Base-by-base conservation (phyloP, 495 filamentous ascomycete species). In the Daldinia loculata region DNA sequence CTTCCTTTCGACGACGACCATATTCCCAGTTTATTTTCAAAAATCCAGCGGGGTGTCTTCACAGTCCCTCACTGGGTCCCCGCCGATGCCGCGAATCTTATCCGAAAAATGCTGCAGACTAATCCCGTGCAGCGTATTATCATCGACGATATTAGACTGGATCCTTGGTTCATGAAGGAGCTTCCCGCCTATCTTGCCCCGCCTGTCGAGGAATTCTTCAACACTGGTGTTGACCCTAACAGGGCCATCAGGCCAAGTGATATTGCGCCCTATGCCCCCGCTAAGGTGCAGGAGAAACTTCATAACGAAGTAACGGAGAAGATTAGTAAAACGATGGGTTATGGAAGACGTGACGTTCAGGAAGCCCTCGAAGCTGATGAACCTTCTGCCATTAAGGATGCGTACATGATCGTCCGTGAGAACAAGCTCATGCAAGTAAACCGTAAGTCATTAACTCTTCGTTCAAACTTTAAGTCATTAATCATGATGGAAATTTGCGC, bases 1-100 rank as follows among this genome's bases (percentile, higher is more conserved):
- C 83, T 99, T 29, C 95, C 95, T 9, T 99, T 99, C 75, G 96
- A 99, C 79, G 96, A 99, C 77, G 95, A 99, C 67, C 97, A 97
- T 76, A 85, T 84, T 24, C 82, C 83, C 9, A 84, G 81, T 56
- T 77, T 84, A 15, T 84, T 84, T 60, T 80, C 81, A 64, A 85
- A 84, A 70, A 84, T 84, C 26, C 80, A 80, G 30, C 74, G 80
- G 30, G 95, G 95, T 17, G 92, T 91, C 70, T 99, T 96, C 80
- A 90, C 89, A 69, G 89, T 97, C 56, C 95, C 95, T 7, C 86
- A 86, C 32, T 98, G 95, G 83, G 90, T 99, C 74, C 92, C 92
- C 3, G 85, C 90, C 2, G 94, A 94, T 51, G 94, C 95, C n/a
- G 88, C 89, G 15, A 83, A 86, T 24, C 86, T 99, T 38, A 98